phyloP scores from a whole-genome alignment of 148 eudicot genomes.

The Vaccinium myrtillus region DNA sequence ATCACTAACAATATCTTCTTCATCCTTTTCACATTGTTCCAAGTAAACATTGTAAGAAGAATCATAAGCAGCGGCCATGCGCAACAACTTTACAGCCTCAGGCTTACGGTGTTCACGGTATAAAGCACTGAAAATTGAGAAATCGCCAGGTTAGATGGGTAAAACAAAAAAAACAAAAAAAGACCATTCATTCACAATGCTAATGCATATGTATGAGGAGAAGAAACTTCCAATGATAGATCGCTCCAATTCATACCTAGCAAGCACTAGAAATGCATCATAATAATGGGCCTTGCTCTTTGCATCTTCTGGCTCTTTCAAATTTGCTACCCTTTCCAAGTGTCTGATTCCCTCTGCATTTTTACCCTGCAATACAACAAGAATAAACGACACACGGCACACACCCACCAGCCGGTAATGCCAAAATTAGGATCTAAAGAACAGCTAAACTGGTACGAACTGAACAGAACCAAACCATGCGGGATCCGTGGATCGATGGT shows the following conservation, averaged over 20 bases:
- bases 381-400: neutral
- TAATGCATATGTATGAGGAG: neutral
- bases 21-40: constrained; percentile 44
- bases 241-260: constrained; percentile 49
- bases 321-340: constrained; percentile 65
- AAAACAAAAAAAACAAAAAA: neutral
- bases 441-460: too few species aligned
- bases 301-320: constrained; percentile 70
- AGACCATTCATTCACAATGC: neutral
- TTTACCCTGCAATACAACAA: constrained; percentile 44
- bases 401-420: neutral
- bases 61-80: constrained; percentile 50
- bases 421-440: too few species aligned
- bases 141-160: neutral
- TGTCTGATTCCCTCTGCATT: constrained; percentile 54
- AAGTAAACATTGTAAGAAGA: constrained; percentile 36
- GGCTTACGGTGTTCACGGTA: constrained; percentile 46
- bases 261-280: constrained; percentile 58
- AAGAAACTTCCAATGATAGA: constrained; percentile 5
- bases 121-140: constrained; percentile 49
- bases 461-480: too few species aligned
- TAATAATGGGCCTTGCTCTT: constrained; percentile 66
- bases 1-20: constrained; percentile 47
- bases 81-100: constrained; percentile 58
- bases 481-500: too few species aligned